Conservation (phyloP, 106 monocot species). For the Allium sativum region DNA sequence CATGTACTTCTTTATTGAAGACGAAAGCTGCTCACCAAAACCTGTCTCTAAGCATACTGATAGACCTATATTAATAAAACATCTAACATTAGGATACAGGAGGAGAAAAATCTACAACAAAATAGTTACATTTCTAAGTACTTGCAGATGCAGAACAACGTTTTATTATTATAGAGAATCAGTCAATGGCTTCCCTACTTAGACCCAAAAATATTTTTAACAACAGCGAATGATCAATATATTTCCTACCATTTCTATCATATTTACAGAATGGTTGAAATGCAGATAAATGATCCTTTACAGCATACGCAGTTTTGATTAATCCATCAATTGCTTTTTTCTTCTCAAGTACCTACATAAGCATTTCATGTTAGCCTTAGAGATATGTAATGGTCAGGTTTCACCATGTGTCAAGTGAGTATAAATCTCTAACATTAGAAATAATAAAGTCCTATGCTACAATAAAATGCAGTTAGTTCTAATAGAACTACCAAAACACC, state of each 20-base stretch:
- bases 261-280: constrained; percentile 56
- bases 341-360: constrained; percentile 55
- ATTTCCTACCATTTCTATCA: constrained; percentile 60
- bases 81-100: not conserved
- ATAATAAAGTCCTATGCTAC: too few relatives aligned
- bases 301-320: constrained; percentile 55
- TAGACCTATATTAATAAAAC: constrained; percentile 35
- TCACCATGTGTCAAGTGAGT: too few relatives aligned
- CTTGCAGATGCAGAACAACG: too few relatives aligned
- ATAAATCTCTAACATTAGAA: too few relatives aligned
- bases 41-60: constrained; percentile 70
- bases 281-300: constrained; percentile 60
- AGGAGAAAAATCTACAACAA: not conserved
- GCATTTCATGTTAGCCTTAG: not conserved
- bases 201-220: not conserved
- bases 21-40: constrained; percentile 54
- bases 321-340: constrained; percentile 67
- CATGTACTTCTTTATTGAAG: constrained; percentile 62
- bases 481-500: too few relatives aligned
- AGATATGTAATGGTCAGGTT: not conserved
- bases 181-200: not conserved
- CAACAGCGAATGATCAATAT: not conserved
- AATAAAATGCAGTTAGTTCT: too few relatives aligned
- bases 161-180: too few relatives aligned
- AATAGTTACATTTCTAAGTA: not conserved